A percentile compares a stretch with the other conserved stretches of the same genome.
Evolutionary conservation across 768 basidiomycete genomes (phyloP).

Genomic region (Dioszegia hungarica): DNA sequence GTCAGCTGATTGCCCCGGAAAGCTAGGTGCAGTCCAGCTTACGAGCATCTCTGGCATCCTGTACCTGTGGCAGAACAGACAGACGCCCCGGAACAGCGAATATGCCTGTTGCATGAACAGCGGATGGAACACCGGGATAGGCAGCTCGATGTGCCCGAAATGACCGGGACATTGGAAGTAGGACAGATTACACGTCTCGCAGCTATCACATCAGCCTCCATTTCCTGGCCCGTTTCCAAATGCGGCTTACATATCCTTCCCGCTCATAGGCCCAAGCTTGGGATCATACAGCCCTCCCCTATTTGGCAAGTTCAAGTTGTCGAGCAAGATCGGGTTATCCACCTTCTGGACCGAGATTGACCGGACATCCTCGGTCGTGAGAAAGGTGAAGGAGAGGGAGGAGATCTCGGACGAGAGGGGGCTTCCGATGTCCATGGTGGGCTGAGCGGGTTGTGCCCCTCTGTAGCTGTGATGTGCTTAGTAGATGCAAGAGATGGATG

Average conservation of each 20-base stretch:
- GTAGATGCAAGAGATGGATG: background rate
- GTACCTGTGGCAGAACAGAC: slow-evolving; percentile 91
- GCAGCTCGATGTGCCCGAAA: slow-evolving; percentile 95
- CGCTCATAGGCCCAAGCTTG: slow-evolving; percentile 81
- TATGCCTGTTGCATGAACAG: slow-evolving; percentile 90
- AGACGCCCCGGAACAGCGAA: slow-evolving; percentile 76
- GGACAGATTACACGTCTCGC: slow-evolving; percentile 83
- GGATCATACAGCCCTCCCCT: slow-evolving; percentile 91
- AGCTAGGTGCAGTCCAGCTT: slow-evolving; percentile 12
- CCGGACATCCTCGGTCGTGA: slow-evolving; percentile 78
- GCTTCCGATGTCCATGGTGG: slow-evolving; percentile 75
- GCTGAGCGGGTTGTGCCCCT: background rate
- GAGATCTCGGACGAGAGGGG: slow-evolving; percentile 79
- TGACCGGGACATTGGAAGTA: slow-evolving; percentile 97
- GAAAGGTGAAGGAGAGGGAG: slow-evolving; percentile 87
- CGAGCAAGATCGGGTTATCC: slow-evolving; percentile 83
- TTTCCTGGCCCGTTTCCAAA: background rate
- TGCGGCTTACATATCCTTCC: slow-evolving; percentile 75
- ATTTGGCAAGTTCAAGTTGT: slow-evolving; percentile 89
- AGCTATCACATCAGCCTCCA: slow-evolving; percentile 55
- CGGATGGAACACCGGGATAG: slow-evolving; percentile 91
- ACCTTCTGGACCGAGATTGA: slow-evolving; percentile 97
- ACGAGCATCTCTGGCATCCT: slow-evolving; percentile 72
- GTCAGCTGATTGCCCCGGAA: background rate
- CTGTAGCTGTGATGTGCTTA: background rate